phyloP scores from a whole-genome alignment of 345 rosid genomes.

The Orychophragmus violaceus region DNA sequence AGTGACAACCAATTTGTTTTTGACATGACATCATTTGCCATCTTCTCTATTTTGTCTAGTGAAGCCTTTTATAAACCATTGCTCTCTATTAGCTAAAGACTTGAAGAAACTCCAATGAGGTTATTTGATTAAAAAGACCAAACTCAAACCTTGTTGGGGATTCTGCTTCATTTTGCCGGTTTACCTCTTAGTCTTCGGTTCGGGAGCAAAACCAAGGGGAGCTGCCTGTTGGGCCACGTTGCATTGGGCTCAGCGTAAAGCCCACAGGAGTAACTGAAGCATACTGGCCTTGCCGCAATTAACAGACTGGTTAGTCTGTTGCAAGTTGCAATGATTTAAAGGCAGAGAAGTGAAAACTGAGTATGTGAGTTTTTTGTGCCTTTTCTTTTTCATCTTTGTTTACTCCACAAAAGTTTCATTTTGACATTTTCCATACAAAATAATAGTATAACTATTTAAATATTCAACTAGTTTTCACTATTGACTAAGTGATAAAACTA shows the following conservation, averaged over 20 bases:
- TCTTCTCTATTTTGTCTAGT: constrained; percentile 59
- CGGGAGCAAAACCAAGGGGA: not conserved
- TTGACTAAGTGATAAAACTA: not conserved
- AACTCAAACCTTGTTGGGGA: not conserved
- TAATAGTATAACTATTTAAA: not conserved
- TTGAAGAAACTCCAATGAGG: constrained; percentile 30
- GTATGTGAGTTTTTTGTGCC: not conserved
- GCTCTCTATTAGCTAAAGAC: not conserved
- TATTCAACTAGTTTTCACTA: not conserved
- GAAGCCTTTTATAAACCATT: constrained; percentile 33
- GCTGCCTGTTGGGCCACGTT: not conserved
- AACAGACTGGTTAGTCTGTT: not conserved
- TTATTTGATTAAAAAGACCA: not conserved
- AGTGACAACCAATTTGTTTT: constrained; percentile 21
- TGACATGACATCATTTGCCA: constrained; percentile 65
- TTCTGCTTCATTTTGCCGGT: not conserved
- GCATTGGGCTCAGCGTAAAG: not conserved
- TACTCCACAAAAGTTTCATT: not conserved
- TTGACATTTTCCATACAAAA: not conserved
- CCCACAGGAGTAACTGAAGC: not conserved
- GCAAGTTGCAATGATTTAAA: not conserved
- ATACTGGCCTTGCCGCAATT: not conserved
- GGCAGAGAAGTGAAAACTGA: not conserved
- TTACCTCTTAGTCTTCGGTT: not conserved
- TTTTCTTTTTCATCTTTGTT: not conserved